These are phyloP conservation scores for Umbilicus rupestris DNA, from an alignment of 164 flowering plant genomes.

Conservation along the genomic window DNA sequence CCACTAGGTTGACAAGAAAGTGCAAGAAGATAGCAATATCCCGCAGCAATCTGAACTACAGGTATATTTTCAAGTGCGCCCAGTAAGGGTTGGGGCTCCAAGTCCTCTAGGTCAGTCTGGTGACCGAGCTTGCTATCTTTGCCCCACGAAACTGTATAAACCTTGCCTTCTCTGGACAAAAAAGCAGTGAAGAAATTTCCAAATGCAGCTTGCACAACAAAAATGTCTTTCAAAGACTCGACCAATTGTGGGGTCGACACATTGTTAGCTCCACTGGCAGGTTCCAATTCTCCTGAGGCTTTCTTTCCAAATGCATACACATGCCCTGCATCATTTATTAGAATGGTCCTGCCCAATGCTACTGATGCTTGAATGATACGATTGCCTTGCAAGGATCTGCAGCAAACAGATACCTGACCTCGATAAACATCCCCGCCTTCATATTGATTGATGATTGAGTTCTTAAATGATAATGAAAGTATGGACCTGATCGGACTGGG, in stretches of 20 bases:
- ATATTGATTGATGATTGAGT: no score
- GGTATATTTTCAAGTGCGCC: slow-evolving; percentile 81
- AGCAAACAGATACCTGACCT: slow-evolving; percentile 14
- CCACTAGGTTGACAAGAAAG: slow-evolving; percentile 82
- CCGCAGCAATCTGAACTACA: slow-evolving; percentile 95
- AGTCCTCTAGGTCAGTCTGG: slow-evolving; percentile 70
- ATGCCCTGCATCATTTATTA: slow-evolving; percentile 76
- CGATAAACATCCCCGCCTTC: no score
- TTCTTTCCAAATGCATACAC: slow-evolving; percentile 92
- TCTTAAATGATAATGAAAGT: slow-evolving; percentile 10
- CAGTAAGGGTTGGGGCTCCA: slow-evolving; percentile 63
- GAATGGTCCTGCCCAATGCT: slow-evolving; percentile 87
- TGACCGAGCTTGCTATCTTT: slow-evolving; percentile 76
- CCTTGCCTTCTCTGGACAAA: slow-evolving; percentile 88
- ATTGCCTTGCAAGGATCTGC: slow-evolving; percentile 85
- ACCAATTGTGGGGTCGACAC: slow-evolving; percentile 63
- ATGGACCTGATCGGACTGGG: slow-evolving; percentile 78
- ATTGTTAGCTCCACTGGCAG: slow-evolving; percentile 36
- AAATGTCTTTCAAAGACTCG: slow-evolving; percentile 72
- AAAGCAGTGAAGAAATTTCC: slow-evolving; percentile 95
- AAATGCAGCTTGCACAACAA: slow-evolving; percentile 92
- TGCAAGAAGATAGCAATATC: slow-evolving; percentile 94
- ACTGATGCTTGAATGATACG: slow-evolving; percentile 91
- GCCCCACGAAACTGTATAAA: slow-evolving; percentile 97
- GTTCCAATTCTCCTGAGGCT: slow-evolving; percentile 82